Conservation (phyloP, 768 basidiomycete genomes). For the Ramaria sp. region DNA sequence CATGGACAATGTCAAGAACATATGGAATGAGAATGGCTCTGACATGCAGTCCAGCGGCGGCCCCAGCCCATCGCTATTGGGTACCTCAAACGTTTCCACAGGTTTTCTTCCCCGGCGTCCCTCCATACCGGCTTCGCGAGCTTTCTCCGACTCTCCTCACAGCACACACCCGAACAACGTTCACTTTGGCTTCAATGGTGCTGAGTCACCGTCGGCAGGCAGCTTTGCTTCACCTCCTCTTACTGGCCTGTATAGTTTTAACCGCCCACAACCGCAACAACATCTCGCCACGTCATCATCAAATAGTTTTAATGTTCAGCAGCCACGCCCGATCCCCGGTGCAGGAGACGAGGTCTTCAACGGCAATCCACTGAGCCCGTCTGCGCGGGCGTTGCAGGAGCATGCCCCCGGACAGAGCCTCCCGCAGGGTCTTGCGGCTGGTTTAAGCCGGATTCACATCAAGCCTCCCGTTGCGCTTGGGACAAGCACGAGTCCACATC, state of each 20-base stretch:
- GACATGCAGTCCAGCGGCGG: background rate
- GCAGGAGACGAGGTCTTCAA: constrained; percentile 14
- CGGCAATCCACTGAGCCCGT: constrained; percentile 27
- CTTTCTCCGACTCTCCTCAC: constrained; percentile 4
- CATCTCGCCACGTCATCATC: constrained; percentile 33
- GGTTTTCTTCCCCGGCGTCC: constrained; percentile 10
- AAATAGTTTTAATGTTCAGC: constrained; percentile 31
- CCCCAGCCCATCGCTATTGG: constrained; percentile 11
- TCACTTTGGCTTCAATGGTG: constrained; percentile 3
- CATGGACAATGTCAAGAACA: constrained; percentile 63
- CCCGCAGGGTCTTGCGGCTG: constrained; percentile 86
- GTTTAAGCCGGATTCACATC: constrained; percentile 83
- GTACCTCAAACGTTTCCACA: constrained; percentile 12
- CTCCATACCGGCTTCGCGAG: background rate
- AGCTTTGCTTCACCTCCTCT: constrained; percentile 5
- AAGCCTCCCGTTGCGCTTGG: constrained; percentile 24
- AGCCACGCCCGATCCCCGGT: constrained; percentile 21
- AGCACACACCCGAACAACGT: background rate
- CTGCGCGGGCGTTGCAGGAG: constrained; percentile 67
- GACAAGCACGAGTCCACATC: constrained; percentile 4
- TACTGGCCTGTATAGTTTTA: background rate
- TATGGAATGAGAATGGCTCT: constrained; percentile 58
- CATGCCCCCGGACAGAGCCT: constrained; percentile 88
- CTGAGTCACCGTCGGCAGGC: constrained; percentile 1
- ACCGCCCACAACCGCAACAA: background rate